Evolutionary conservation across 2,329 filamentous ascomycete genomes (phyloP).

Genomic region (Trichoderma semiorbis): DNA sequence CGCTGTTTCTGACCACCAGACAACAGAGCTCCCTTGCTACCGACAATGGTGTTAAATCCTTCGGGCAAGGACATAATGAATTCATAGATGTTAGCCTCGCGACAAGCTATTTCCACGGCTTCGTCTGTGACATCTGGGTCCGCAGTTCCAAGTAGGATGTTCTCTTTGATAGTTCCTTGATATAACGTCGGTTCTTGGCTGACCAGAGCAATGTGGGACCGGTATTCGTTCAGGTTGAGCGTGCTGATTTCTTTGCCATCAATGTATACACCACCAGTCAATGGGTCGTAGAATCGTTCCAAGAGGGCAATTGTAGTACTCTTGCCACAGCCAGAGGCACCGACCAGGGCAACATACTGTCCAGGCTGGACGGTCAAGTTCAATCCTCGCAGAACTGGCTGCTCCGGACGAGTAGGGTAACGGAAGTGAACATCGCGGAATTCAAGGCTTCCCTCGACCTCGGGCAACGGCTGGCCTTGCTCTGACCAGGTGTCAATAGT

Average conservation of each 20-base stretch:
- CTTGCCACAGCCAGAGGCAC: conserved; percentile 90
- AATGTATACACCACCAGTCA: conserved; percentile 76
- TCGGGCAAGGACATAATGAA: conserved; percentile 77
- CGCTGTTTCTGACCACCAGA: conserved; percentile 20
- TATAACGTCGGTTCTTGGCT: conserved; percentile 94
- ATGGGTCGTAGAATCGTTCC: conserved; percentile 91
- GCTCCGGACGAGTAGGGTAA: conserved; percentile 86
- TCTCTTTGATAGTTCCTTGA: conserved; percentile 86
- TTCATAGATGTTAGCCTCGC: conserved; percentile 88
- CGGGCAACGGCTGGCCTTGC: conserved; percentile 61
- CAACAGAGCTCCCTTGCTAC: conserved; percentile 41
- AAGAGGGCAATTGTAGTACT: conserved; percentile 88
- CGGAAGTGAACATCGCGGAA: conserved; percentile 93
- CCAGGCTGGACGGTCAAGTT: conserved; percentile 73
- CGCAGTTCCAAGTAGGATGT: conserved; percentile 76
- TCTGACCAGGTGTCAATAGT: conserved; percentile 77
- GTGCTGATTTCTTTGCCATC: conserved; percentile 79
- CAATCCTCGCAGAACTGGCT: conserved; percentile 82
- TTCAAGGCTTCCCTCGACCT: conserved; percentile 75
- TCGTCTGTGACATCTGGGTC: conserved; percentile 67
- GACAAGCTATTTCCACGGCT: conserved; percentile 73
- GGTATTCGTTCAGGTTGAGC: conserved; percentile 83
- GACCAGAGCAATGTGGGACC: conserved; percentile 78
- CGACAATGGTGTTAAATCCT: conserved; percentile 17
- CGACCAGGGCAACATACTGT: conserved; percentile 85